Evolutionary conservation across 805 yeast species (phyloP).

Genomic region (Ogataea zsoltii): DNA sequence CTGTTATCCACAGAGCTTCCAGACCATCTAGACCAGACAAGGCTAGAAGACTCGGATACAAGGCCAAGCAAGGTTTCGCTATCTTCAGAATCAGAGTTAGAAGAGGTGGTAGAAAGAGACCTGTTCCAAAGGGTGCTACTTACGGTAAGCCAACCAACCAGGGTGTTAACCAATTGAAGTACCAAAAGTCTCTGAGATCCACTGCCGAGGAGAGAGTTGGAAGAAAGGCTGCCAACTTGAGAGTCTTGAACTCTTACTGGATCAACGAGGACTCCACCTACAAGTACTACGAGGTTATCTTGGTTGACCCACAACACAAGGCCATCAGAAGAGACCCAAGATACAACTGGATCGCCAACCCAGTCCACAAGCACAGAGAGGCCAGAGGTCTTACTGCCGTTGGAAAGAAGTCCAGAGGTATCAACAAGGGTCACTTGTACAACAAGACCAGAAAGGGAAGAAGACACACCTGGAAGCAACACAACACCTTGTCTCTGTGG

Average conservation of each 20-base stretch:
- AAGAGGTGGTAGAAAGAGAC: constrained; percentile 99
- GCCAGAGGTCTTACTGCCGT: constrained; percentile 97
- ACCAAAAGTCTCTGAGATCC: constrained; percentile 97
- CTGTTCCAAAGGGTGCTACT: constrained; percentile 99
- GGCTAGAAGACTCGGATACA: constrained; percentile 99
- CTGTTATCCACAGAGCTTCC: constrained; percentile 97
- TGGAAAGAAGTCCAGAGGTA: constrained; percentile 99
- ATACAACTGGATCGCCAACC: constrained; percentile 99
- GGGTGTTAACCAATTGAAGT: constrained; percentile 98
- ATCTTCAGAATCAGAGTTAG: constrained; percentile 99
- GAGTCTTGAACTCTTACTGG: constrained; percentile 99
- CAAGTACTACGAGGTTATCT: constrained; percentile 98
- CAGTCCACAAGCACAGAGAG: constrained; percentile 99
- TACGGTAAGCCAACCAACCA: constrained; percentile 99
- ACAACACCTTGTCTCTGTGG: constrained; percentile 98
- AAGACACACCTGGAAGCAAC: constrained; percentile 99
- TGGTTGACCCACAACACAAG: constrained; percentile 96
- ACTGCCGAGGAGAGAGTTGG: constrained; percentile 99
- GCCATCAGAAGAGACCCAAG: constrained; percentile 98
- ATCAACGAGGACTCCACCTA: constrained; percentile 98
- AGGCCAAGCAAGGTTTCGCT: constrained; percentile 99
- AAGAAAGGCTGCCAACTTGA: constrained; percentile 97
- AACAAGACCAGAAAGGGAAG: constrained; percentile 98
- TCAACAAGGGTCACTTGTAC: constrained; percentile 99
- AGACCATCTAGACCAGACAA: constrained; percentile 99